Percentiles rank a stretch among this genome's conserved stretches.
Evolutionary conservation across 164 flowering plant species (phyloP).

Genomic region (Stephania japonica): DNA sequence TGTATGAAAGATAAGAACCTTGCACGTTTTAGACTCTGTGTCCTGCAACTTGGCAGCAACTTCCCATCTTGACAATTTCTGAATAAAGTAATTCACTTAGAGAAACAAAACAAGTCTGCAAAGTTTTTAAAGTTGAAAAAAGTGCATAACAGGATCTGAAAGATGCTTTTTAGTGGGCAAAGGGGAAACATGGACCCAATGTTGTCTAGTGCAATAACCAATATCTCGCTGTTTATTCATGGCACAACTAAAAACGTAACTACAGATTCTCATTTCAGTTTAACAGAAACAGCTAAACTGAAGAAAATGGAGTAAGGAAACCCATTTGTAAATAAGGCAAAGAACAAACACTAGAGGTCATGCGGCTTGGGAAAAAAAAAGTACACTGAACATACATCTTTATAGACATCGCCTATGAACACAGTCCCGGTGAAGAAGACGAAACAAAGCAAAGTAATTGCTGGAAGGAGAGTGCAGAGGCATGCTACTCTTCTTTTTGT

Average conservation of each 20-base stretch:
- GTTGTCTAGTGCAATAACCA: not conserved
- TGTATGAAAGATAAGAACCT: conserved; percentile 32
- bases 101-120: not conserved
- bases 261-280: not conserved
- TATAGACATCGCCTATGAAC: conserved; percentile 24
- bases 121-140: not conserved
- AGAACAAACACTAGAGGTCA: not conserved
- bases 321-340: not conserved
- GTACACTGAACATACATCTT: conserved; percentile 12
- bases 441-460: conserved; percentile 39
- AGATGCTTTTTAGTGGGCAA: not conserved
- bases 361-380: not conserved
- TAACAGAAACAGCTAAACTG: not conserved
- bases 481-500: conserved; percentile 40
- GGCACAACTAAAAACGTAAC: not conserved
- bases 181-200: not conserved
- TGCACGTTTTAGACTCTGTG: conserved; percentile 30
- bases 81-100: conserved; percentile 18
- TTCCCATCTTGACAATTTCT: conserved; percentile 48
- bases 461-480: conserved; percentile 37
- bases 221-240: not conserved
- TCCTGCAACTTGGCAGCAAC: conserved; percentile 20
- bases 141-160: not conserved
- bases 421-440: conserved; percentile 33
- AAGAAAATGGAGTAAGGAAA: not conserved